These are phyloP conservation scores for Cyanophora paradoxa DNA, from an alignment of 78 protist genomes.

Conservation along the genomic window DNA sequence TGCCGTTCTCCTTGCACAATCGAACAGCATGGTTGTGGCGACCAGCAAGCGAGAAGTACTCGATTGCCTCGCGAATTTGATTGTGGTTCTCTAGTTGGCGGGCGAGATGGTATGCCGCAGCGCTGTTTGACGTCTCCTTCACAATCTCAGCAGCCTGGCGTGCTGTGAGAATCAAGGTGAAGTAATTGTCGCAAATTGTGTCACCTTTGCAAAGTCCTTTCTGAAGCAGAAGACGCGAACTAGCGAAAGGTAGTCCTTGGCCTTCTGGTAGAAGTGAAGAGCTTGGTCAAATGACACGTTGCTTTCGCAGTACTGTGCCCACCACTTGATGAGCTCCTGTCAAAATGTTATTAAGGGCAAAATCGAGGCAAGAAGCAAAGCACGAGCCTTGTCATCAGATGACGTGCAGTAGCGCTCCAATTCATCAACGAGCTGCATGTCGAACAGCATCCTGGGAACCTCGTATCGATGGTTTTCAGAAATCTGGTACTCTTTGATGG, in stretches of 20 bases:
- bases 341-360: not conserved
- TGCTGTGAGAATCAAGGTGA: not conserved
- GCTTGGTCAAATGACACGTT: slow-evolving; percentile 22
- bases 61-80: slow-evolving; percentile 39
- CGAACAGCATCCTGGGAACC: slow-evolving; percentile 61
- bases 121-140: not conserved
- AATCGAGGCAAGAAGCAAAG: not conserved
- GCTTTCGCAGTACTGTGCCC: slow-evolving; percentile 58
- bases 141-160: slow-evolving; percentile 2
- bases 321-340: slow-evolving; percentile 43
- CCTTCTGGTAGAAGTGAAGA: slow-evolving; percentile 36
- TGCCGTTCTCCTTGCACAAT: slow-evolving; percentile 42
- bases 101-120: slow-evolving; percentile 60
- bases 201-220: not conserved
- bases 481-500: not conserved
- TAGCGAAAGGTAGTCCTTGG: slow-evolving; percentile 32
- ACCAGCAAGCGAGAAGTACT: slow-evolving; percentile 22
- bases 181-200: not conserved
- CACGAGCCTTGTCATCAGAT: not conserved
- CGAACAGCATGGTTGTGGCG: slow-evolving; percentile 53
- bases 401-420: slow-evolving; percentile 15
- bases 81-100: slow-evolving; percentile 20
- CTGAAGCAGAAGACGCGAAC: slow-evolving; percentile 46
- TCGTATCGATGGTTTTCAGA: not conserved
- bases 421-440: not conserved